phyloP scores from a whole-genome alignment of 2,329 filamentous ascomycete species.

The Myriosclerotinia curreyana region DNA sequence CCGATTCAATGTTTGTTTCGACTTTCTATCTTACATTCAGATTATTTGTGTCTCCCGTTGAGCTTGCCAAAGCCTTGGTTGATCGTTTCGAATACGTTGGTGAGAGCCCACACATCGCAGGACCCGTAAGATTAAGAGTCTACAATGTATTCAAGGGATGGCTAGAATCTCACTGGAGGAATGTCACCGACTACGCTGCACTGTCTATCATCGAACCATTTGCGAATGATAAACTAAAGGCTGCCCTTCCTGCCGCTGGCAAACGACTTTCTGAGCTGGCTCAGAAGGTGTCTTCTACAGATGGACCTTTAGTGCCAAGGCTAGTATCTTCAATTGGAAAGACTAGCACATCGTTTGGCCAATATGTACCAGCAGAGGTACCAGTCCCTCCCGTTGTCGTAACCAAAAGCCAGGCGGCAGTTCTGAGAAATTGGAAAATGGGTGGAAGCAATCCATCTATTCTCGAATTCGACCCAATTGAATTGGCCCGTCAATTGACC shows the following conservation, averaged over 20 bases:
- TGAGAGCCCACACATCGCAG: slow-evolving; percentile 70
- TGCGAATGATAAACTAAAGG: slow-evolving; percentile 67
- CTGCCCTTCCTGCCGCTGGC: slow-evolving; percentile 71
- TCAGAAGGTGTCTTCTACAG: slow-evolving; percentile 70
- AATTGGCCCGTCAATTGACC: slow-evolving; percentile 88
- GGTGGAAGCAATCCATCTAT: slow-evolving; percentile 70
- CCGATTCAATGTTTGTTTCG: slow-evolving; percentile 86
- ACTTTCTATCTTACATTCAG: slow-evolving; percentile 97
- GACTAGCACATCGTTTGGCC: slow-evolving; percentile 70
- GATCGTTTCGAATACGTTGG: slow-evolving; percentile 90
- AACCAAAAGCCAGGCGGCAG: slow-evolving; percentile 70
- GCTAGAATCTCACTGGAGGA: slow-evolving; percentile 93
- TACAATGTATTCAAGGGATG: slow-evolving; percentile 98
- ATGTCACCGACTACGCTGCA: slow-evolving; percentile 73
- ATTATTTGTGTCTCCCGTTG: slow-evolving; percentile 77
- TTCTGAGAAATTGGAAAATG: slow-evolving; percentile 70
- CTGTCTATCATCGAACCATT: slow-evolving; percentile 76
- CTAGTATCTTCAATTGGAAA: slow-evolving; percentile 85
- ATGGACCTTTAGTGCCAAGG: slow-evolving; percentile 75
- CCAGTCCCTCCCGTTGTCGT: slow-evolving; percentile 68
- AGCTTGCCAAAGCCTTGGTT: slow-evolving; percentile 78
- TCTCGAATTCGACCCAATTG: slow-evolving; percentile 85
- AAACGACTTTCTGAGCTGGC: slow-evolving; percentile 77
- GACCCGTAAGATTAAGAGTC: slow-evolving; percentile 81
- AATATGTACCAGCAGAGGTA: slow-evolving; percentile 67